Evolutionary conservation across 2,329 filamentous ascomycete genomes (phyloP).

Genomic region (Lasiodiplodia sp.): DNA sequence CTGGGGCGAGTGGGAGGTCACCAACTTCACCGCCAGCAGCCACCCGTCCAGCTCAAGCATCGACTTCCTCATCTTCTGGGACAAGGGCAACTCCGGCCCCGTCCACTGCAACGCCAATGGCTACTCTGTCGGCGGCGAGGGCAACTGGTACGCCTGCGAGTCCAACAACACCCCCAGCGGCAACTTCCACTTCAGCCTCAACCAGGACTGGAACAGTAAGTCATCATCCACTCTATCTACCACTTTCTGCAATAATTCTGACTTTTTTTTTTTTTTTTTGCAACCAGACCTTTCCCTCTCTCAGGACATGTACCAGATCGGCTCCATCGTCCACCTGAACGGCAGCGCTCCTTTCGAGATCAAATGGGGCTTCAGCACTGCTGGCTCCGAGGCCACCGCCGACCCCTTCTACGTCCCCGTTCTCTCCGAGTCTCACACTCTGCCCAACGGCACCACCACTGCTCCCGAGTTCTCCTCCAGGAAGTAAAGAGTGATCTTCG

Average conservation of each 20-base stretch:
- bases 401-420: conserved; percentile 5
- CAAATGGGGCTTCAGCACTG: neutral
- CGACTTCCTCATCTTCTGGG: conserved; percentile 16
- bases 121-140: neutral
- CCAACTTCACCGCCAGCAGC: conserved; percentile 13
- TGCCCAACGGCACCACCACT: conserved; percentile 16
- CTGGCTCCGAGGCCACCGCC: neutral
- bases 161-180: neutral
- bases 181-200: neutral
- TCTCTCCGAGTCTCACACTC: neutral
- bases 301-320: conserved; percentile 14
- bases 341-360: conserved; percentile 7
- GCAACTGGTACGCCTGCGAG: neutral
- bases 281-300: conserved; percentile 3
- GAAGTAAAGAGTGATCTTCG: neutral
- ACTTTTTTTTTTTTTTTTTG: neutral
- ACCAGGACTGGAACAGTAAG: conserved; percentile 2
- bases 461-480: conserved; percentile 8
- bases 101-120: neutral
- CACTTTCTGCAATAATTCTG: neutral
- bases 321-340: conserved; percentile 13
- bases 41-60: neutral
- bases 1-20: conserved; percentile 21
- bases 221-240: neutral
- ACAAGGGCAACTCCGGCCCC: conserved; percentile 14